Conservation (phyloP, 2,329 filamentous ascomycete species). For the Fusarium chlamydosporum region DNA sequence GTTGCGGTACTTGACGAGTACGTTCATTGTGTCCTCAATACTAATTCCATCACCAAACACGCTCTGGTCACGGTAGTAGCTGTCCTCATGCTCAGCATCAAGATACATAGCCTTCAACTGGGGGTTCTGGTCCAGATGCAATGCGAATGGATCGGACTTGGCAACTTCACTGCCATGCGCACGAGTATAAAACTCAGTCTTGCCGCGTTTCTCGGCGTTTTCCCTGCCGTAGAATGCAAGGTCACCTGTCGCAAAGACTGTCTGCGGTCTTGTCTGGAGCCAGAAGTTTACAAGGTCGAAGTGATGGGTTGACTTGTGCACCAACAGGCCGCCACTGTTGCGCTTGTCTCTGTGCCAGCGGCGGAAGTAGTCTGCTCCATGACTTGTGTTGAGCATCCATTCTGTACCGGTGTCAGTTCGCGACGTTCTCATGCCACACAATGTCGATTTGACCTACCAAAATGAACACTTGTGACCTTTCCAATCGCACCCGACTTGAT, state of each 20-base stretch:
- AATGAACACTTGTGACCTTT: slow-evolving; percentile 69
- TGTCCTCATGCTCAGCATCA: slow-evolving; percentile 74
- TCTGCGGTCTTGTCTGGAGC: slow-evolving; percentile 68
- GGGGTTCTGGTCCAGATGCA: slow-evolving; percentile 66
- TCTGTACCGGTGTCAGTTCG: slow-evolving; percentile 52
- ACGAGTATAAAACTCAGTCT: slow-evolving; percentile 65
- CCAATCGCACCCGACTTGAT: slow-evolving; percentile 69
- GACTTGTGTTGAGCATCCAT: slow-evolving; percentile 73
- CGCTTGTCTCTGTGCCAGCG: slow-evolving; percentile 74
- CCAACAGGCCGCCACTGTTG: slow-evolving; percentile 71
- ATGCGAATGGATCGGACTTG: slow-evolving; percentile 69
- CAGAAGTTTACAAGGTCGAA: slow-evolving; percentile 76
- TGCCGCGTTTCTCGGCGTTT: slow-evolving; percentile 70
- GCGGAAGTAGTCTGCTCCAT: slow-evolving; percentile 74
- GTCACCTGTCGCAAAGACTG: slow-evolving; percentile 71
- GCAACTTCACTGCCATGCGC: slow-evolving; percentile 66
- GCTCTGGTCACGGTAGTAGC: slow-evolving; percentile 72
- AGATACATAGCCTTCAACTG: slow-evolving; percentile 72
- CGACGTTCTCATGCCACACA: rapidly evolving
- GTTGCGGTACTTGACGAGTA: slow-evolving; percentile 70
- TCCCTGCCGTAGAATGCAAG: slow-evolving; percentile 73
- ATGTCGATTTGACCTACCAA: slow-evolving; percentile 48
- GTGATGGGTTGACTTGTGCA: slow-evolving; percentile 75
- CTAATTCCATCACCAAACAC: slow-evolving; percentile 74
- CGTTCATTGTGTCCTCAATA: slow-evolving; percentile 75